These are phyloP conservation scores for Haematococcus lacustris DNA, from an alignment of 139 green algal genomes.

Conservation along the genomic window DNA sequence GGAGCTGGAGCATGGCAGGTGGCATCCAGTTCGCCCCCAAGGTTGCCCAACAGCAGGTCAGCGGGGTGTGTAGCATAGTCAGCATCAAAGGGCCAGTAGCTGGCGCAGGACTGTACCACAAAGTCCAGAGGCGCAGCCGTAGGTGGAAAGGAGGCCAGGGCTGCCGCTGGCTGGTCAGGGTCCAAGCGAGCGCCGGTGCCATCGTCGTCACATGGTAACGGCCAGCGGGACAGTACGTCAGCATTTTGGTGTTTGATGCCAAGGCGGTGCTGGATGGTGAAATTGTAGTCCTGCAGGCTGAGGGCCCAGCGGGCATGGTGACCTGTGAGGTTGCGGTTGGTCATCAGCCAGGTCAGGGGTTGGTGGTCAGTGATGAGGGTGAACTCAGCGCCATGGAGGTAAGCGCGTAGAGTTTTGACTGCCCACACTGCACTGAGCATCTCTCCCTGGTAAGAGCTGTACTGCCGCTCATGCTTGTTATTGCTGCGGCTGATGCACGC, in stretches of 20 bases:
- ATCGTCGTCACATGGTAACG: not conserved
- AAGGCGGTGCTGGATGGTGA: conserved; percentile 11
- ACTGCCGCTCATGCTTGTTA: conserved; percentile 19
- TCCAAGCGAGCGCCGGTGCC: conserved; percentile 3
- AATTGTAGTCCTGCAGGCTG: conserved; percentile 15
- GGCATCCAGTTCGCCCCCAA: too few relatives aligned
- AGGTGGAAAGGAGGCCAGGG: too few relatives aligned
- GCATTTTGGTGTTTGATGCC: conserved; percentile 16
- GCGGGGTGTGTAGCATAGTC: too few relatives aligned
- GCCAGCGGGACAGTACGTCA: conserved; percentile 5
- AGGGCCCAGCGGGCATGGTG: conserved; percentile 26
- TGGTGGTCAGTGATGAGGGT: conserved; percentile 25
- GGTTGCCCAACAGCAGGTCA: too few relatives aligned
- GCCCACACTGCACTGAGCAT: too few relatives aligned
- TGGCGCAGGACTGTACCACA: too few relatives aligned
- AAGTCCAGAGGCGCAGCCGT: too few relatives aligned
- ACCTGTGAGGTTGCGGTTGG: not conserved
- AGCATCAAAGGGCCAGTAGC: too few relatives aligned
- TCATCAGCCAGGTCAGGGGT: conserved; percentile 25
- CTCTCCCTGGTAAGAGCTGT: conserved; percentile 23
- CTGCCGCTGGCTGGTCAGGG: too few relatives aligned
- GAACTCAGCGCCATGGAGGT: too few relatives aligned
- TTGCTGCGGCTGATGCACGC: conserved; percentile 20
- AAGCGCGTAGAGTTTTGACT: too few relatives aligned
- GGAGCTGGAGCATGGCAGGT: too few relatives aligned